Percentiles rank a stretch among this genome's conserved stretches.
These are phyloP conservation scores for Solanum corneliomulleri DNA, from an alignment of 257 asterid genomes.

Conservation along the genomic window DNA sequence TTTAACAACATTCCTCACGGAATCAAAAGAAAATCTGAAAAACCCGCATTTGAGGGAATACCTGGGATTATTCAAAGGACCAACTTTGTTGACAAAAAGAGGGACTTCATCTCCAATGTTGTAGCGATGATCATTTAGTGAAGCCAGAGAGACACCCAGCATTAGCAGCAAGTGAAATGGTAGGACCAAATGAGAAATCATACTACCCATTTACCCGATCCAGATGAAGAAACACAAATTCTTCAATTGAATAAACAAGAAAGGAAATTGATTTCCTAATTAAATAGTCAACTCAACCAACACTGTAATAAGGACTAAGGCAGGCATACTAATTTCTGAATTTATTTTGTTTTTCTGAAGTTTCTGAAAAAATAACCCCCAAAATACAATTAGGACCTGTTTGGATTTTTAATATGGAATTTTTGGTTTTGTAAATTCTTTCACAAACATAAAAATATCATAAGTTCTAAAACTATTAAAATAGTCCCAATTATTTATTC, in stretches of 20 bases:
- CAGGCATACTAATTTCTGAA: background rate
- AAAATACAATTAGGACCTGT: background rate
- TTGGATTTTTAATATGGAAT: no score
- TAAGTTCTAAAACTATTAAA: no score
- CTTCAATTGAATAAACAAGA: background rate
- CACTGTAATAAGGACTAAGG: background rate
- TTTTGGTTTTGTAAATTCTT: no score
- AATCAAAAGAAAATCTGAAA: background rate
- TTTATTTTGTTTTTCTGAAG: background rate
- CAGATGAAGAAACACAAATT: background rate
- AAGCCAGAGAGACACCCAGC: background rate
- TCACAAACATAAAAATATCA: no score
- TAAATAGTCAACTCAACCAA: background rate
- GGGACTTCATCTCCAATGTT: constrained; percentile 67
- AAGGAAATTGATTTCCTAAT: background rate
- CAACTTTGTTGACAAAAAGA: constrained; percentile 65
- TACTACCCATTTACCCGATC: background rate
- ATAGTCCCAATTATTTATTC: no score
- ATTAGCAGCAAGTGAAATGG: constrained; percentile 13
- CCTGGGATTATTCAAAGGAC: constrained; percentile 91
- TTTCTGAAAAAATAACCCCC: background rate
- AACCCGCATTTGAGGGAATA: constrained; percentile 1
- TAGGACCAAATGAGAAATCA: background rate
- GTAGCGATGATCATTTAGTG: constrained; percentile 29
- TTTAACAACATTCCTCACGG: background rate